phyloP scores from a whole-genome alignment of 2,329 filamentous ascomycete species.

The Colletotrichum cuscutae region DNA sequence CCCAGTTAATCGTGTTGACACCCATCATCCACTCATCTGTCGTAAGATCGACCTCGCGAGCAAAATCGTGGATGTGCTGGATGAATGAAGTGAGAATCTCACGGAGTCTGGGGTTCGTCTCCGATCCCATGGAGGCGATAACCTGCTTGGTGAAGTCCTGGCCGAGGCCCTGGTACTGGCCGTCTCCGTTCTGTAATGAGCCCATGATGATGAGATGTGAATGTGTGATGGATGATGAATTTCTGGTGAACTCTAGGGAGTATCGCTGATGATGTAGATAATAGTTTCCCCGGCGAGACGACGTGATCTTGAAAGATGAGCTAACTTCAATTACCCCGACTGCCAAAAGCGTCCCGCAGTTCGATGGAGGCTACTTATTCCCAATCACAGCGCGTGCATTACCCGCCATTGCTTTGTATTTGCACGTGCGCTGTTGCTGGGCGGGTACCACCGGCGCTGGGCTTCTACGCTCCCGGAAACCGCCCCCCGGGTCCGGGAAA shows the following conservation, averaged over 20 bases:
- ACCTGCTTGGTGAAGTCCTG: slow-evolving; percentile 76
- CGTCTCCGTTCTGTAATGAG: slow-evolving; percentile 27
- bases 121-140: slow-evolving; percentile 78
- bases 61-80: slow-evolving; percentile 83
- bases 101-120: slow-evolving; percentile 74
- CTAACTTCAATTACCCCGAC: neutral
- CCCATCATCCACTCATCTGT: slow-evolving; percentile 83
- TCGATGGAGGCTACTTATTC: slow-evolving; percentile 9
- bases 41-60: slow-evolving; percentile 81
- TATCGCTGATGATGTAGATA: too few species aligned
- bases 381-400: slow-evolving; percentile 18
- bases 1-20: slow-evolving; percentile 66
- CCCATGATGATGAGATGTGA: slow-evolving; percentile 12
- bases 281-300: neutral
- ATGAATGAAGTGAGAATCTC: slow-evolving; percentile 76
- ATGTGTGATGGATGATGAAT: neutral
- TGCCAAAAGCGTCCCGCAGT: neutral
- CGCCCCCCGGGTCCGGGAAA: slow-evolving; percentile 1
- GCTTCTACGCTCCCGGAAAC: neutral
- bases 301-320: neutral
- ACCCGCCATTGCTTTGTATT: slow-evolving; percentile 13
- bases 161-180: slow-evolving; percentile 40
- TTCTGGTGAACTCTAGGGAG: too few species aligned
- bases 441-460: slow-evolving; percentile 23
- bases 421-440: slow-evolving; percentile 2